phyloP scores from a whole-genome alignment of 129 eudicot species.

The Apium graveolens region DNA sequence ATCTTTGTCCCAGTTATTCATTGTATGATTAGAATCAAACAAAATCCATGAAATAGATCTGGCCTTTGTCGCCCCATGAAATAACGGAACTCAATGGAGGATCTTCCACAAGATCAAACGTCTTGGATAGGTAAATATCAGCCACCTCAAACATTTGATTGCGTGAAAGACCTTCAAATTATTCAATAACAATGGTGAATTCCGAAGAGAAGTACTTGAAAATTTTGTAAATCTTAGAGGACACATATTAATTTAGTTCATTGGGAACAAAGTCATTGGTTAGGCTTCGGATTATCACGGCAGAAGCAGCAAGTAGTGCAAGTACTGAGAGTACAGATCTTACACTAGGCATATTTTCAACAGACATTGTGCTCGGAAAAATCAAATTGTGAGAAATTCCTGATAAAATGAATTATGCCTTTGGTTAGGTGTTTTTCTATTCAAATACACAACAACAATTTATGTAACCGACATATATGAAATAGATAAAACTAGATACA shows the following conservation, averaged over 20 bases:
- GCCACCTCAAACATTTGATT: conserved; percentile 33
- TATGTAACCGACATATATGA: too few relatives aligned
- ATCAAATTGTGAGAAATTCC: neutral
- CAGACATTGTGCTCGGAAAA: neutral
- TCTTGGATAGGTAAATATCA: conserved; percentile 29
- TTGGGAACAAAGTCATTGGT: conserved; percentile 32
- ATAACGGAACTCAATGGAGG: too few relatives aligned
- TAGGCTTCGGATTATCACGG: conserved; percentile 29
- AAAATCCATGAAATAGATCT: too few relatives aligned
- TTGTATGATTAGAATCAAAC: too few relatives aligned
- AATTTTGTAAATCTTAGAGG: conserved; percentile 24
- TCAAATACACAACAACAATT: neutral
- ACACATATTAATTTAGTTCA: conserved; percentile 25
- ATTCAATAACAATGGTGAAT: conserved; percentile 31
- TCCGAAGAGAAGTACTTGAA: conserved; percentile 18
- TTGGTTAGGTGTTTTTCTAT: neutral
- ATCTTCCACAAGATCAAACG: too few relatives aligned
- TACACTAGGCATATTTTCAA: neutral
- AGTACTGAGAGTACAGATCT: conserved; percentile 15
- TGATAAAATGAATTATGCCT: neutral
- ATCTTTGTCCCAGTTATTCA: too few relatives aligned
- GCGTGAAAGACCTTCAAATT: conserved; percentile 24
- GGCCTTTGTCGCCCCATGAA: too few relatives aligned
- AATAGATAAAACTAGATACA: too few relatives aligned
- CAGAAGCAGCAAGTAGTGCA: conserved; percentile 48